These are phyloP conservation scores for Thelonectria rubi DNA, from an alignment of 2,329 filamentous ascomycete species.

Conservation along the genomic window DNA sequence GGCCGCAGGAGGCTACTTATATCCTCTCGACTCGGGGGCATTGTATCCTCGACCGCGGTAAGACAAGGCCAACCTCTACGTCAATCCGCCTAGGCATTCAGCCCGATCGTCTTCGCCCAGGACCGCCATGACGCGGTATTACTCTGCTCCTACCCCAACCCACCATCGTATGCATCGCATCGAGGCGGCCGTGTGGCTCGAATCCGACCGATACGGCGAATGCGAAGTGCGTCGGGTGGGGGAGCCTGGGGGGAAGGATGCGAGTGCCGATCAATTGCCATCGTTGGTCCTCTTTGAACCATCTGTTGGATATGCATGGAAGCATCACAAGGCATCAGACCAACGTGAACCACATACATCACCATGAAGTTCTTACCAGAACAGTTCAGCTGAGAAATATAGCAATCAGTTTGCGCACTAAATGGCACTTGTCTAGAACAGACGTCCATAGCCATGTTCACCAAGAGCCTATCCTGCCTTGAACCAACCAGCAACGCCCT, in stretches of 20 bases:
- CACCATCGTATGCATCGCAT: slow-evolving; percentile 4
- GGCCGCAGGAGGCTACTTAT: neutral
- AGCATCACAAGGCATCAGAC: too few relatives aligned
- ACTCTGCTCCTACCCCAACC: neutral
- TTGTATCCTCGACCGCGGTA: too few relatives aligned
- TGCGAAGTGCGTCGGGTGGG: neutral
- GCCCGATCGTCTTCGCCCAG: too few relatives aligned
- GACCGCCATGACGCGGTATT: neutral
- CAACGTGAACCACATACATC: slow-evolving; percentile 9
- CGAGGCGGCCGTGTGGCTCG: neutral
- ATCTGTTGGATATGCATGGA: too few relatives aligned
- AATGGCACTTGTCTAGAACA: slow-evolving; percentile 15
- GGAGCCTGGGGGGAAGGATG: too few relatives aligned
- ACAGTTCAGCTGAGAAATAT: neutral
- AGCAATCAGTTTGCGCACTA: neutral
- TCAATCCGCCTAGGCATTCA: neutral
- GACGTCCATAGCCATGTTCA: slow-evolving; percentile 7
- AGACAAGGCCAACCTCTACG: too few relatives aligned
- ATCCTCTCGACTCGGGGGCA: too few relatives aligned
- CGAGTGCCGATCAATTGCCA: too few relatives aligned
- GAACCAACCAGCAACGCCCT: slow-evolving; percentile 15
- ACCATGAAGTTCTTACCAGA: too few relatives aligned
- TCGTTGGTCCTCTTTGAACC: too few relatives aligned
- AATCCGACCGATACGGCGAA: slow-evolving; percentile 10
- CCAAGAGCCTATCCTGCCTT: neutral